Percentiles rank a stretch among this genome's conserved stretches.
These are phyloP conservation scores for Heliocybe sulcata DNA, from an alignment of 1,284 basidiomycete genomes.

Conservation along the genomic window DNA sequence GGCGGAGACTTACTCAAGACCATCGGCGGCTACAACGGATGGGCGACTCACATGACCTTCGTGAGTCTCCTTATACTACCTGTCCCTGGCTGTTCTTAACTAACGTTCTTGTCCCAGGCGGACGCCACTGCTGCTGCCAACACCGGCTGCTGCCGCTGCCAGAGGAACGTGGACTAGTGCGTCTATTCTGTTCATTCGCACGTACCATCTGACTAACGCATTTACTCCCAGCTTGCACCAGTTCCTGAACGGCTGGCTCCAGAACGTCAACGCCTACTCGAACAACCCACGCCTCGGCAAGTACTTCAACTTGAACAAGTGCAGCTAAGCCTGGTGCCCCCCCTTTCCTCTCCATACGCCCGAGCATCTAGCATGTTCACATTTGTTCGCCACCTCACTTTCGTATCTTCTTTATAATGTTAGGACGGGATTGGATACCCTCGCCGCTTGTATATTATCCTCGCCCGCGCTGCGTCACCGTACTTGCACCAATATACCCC, in stretches of 20 bases:
- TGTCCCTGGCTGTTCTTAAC: background rate
- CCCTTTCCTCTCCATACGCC: no score
- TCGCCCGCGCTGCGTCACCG: no score
- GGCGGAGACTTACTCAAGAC: slow-evolving; percentile 55
- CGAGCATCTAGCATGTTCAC: no score
- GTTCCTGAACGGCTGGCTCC: slow-evolving; percentile 75
- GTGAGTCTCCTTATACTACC: slow-evolving; percentile 26
- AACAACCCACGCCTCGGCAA: slow-evolving; percentile 38
- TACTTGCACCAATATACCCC: no score
- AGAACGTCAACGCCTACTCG: slow-evolving; percentile 51
- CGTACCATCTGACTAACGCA: slow-evolving; percentile 14
- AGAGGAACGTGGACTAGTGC: slow-evolving; percentile 76
- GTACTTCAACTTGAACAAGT: slow-evolving; percentile 63
- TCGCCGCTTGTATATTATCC: no score
- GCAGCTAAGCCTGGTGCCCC: slow-evolving; percentile 16
- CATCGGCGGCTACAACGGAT: slow-evolving; percentile 79
- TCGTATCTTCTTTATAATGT: no score
- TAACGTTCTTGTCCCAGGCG: slow-evolving; percentile 21
- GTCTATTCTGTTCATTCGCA: slow-evolving; percentile 16
- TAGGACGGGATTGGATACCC: no score
- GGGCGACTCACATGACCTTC: slow-evolving; percentile 55
- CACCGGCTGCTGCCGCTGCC: slow-evolving; percentile 57
- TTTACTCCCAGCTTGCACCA: slow-evolving; percentile 59
- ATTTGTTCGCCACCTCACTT: no score
- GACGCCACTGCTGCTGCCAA: slow-evolving; percentile 53